These are phyloP conservation scores for Graphiopsis chlorocephala DNA, from an alignment of 2,329 filamentous ascomycete species.

Conservation along the genomic window DNA sequence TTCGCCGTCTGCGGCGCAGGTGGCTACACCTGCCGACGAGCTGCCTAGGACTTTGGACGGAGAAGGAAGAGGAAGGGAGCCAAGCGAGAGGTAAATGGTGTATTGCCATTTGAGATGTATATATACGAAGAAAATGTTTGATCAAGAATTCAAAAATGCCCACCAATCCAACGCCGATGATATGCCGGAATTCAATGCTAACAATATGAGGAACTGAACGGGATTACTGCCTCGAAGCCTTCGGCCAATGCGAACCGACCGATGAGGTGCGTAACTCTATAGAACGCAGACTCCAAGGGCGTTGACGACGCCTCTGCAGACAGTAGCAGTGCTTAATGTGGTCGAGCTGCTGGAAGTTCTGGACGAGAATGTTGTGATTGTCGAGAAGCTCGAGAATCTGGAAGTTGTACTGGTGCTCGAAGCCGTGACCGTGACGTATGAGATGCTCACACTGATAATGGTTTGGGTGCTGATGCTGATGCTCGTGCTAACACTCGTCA, in stretches of 20 bases:
- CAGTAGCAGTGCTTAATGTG: background rate
- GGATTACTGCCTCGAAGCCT: background rate
- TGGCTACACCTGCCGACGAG: slow-evolving; percentile 25
- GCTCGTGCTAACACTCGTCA: slow-evolving; percentile 12
- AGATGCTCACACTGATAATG: background rate
- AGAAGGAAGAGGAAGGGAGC: slow-evolving; percentile 30
- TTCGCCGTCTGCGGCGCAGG: slow-evolving; percentile 26
- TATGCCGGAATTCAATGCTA: background rate
- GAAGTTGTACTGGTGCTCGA: background rate
- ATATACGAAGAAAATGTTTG: background rate
- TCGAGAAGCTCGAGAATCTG: background rate
- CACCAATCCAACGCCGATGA: background rate
- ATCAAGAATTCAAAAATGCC: slow-evolving; percentile 1
- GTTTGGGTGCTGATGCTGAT: background rate
- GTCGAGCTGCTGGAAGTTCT: background rate
- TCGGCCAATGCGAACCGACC: background rate
- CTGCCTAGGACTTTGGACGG: slow-evolving; percentile 21
- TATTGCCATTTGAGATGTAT: background rate
- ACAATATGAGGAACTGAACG: background rate
- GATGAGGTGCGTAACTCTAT: background rate
- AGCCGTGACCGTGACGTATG: background rate
- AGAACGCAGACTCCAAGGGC: background rate
- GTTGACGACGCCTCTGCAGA: background rate
- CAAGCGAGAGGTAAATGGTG: slow-evolving; percentile 21
- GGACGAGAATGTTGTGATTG: background rate